Evolutionary conservation across 2,329 filamentous ascomycete species (phyloP).

Genomic region (Hortaea sp.): DNA sequence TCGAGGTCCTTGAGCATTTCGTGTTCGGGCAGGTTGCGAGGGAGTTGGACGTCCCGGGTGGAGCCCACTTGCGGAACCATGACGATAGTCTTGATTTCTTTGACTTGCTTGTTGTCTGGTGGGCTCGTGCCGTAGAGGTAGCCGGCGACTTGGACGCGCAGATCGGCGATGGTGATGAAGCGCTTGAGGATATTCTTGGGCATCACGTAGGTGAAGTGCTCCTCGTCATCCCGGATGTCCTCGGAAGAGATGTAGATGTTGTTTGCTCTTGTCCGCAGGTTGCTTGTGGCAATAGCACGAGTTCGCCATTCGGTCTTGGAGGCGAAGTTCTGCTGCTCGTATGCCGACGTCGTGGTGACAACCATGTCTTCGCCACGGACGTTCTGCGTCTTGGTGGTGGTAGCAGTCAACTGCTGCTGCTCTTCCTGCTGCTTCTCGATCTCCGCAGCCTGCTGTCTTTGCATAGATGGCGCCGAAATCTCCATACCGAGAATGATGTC

Average conservation of each 20-base stretch:
- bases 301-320: constrained; percentile 99
- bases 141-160: constrained; percentile 90
- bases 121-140: constrained; percentile 92
- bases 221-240: constrained; percentile 82
- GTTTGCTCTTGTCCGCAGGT: constrained; percentile 85
- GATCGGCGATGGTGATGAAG: constrained; percentile 94
- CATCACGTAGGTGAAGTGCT: constrained; percentile 90
- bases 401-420: constrained; percentile 89
- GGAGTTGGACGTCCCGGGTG: constrained; percentile 81
- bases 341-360: constrained; percentile 94
- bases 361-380: constrained; percentile 95
- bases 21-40: constrained; percentile 81
- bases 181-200: constrained; percentile 93
- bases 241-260: constrained; percentile 98
- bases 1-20: constrained; percentile 81
- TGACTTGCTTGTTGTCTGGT: constrained; percentile 89
- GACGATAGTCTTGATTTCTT: constrained; percentile 92
- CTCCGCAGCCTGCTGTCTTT: constrained; percentile 94
- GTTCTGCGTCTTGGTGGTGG: constrained; percentile 97
- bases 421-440: constrained; percentile 99
- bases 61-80: constrained; percentile 96
- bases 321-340: constrained; percentile 93
- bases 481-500: constrained; percentile 99
- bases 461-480: constrained; percentile 94
- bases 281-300: constrained; percentile 89